phyloP scores from a whole-genome alignment of 768 basidiomycete species.

The Lentinula boryana region DNA sequence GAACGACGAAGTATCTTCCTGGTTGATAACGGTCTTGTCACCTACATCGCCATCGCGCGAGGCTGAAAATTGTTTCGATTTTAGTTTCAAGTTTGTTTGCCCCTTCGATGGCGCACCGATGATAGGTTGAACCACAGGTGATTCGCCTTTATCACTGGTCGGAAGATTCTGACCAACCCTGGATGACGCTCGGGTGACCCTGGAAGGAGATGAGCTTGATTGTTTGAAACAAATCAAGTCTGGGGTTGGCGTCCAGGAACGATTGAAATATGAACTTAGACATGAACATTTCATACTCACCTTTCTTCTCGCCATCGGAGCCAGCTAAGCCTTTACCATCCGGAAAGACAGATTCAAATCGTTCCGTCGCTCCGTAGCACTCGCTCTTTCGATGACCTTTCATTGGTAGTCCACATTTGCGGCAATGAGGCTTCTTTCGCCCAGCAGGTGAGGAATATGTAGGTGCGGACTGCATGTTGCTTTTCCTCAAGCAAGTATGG shows the following conservation, averaged over 20 bases:
- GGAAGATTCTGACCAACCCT: not conserved
- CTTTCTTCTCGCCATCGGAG: not conserved
- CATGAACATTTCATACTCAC: not conserved
- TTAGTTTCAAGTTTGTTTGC: not conserved
- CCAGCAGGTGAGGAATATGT: not conserved
- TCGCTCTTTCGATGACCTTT: conserved; percentile 2
- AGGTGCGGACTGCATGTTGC: not conserved
- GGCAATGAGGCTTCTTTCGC: not conserved
- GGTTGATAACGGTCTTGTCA: not conserved
- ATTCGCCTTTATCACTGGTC: not conserved
- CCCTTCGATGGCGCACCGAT: not conserved
- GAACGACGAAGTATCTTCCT: not conserved
- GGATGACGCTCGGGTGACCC: not conserved
- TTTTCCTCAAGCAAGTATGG: too few relatives aligned
- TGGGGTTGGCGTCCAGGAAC: not conserved
- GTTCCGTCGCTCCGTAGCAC: not conserved
- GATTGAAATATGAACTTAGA: too few relatives aligned
- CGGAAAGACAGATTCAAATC: not conserved
- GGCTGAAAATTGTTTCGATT: not conserved
- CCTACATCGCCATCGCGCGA: not conserved
- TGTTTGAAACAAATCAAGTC: not conserved
- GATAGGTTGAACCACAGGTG: not conserved
- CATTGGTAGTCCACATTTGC: conserved; percentile 22
- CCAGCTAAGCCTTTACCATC: not conserved
- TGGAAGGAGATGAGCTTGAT: not conserved